A percentile compares a stretch with the other conserved stretches of the same genome.
These are phyloP conservation scores for Calocybe indica DNA, from an alignment of 768 basidiomycete species.

Conservation along the genomic window DNA sequence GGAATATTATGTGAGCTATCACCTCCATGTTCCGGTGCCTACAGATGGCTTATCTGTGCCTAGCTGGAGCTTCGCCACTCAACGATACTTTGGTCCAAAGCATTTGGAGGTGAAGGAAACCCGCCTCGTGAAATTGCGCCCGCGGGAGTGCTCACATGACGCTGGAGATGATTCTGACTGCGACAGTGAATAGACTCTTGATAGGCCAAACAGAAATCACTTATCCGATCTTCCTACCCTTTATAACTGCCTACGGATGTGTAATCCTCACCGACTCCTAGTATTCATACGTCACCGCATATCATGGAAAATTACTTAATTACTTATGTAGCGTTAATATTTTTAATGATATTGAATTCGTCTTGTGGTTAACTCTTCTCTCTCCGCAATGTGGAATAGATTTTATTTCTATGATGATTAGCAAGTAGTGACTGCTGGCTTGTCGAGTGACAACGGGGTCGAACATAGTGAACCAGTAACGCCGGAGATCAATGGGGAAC, in stretches of 20 bases:
- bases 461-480: too few relatives aligned
- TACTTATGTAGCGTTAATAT: background rate
- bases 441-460: too few relatives aligned
- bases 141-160: slow-evolving; percentile 20
- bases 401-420: too few relatives aligned
- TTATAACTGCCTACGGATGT: too few relatives aligned
- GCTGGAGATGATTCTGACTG: slow-evolving; percentile 31
- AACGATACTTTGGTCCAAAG: slow-evolving; percentile 58
- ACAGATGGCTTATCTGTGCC: slow-evolving; percentile 11
- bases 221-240: background rate
- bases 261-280: too few relatives aligned
- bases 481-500: slow-evolving; percentile 4
- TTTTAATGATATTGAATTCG: too few relatives aligned
- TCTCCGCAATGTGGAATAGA: too few relatives aligned
- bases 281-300: background rate
- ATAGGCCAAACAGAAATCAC: background rate
- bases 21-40: slow-evolving; percentile 1
- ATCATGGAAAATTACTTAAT: background rate
- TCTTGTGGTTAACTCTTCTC: too few relatives aligned
- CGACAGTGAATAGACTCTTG: slow-evolving; percentile 27
- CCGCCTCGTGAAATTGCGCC: slow-evolving; percentile 37
- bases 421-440: too few relatives aligned
- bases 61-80: slow-evolving; percentile 66
- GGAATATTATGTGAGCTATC: slow-evolving; percentile 46
- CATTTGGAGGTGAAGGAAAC: slow-evolving; percentile 47